Base-by-base conservation (phyloP, 2,329 filamentous ascomycete genomes). In the Zasmidium cellare region DNA sequence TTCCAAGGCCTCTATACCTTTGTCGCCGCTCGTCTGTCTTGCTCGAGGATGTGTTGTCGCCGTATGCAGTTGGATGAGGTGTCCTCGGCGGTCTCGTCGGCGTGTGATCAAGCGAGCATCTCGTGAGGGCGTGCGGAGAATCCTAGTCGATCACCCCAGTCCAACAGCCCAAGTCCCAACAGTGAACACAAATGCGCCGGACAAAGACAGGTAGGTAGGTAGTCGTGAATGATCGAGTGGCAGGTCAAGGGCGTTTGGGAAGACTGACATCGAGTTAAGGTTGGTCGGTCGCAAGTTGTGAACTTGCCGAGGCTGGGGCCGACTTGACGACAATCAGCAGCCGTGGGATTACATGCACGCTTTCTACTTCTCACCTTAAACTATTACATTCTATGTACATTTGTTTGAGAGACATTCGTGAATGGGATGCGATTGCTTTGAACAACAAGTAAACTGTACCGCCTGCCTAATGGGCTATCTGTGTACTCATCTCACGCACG, bases 401-500 rank as follows among this genome's bases (percentile, higher is more conserved):
- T 31, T 31, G 28, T 31, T 31, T 31, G 28, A 31, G 28, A 31
- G 28, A 14, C 28, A 14, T 7, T 31, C 28, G 11, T 14, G 47
- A 25, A 45, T 16, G n/a, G 22, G 22, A 53, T n/a, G 1, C 45
- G n/a, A 20, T 20, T 25, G 19, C 41, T 23, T 28, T 47, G 51
- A 53, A 53, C 51, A 16, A 47, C 18, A 47, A 46, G 47, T 46
- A 53, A 46, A 24, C 51, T 46, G 38, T 53, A 53, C 51, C 48
- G 24, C 51, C 51, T 53, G 51, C n/a, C n/a, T n/a, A n/a, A n/a
- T n/a, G n/a, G n/a, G 41, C 51, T 53, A 53, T 53, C 23, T 47
- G 38, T 53, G 51, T 53, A 58, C 50, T 60, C 58, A 41, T 53
- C 55, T 19, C 24, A 18, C 51, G 18, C 38, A 9, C 51, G 47